Conservation (phyloP, 108 stramenopile species). For the Schizochytrium sp. region DNA sequence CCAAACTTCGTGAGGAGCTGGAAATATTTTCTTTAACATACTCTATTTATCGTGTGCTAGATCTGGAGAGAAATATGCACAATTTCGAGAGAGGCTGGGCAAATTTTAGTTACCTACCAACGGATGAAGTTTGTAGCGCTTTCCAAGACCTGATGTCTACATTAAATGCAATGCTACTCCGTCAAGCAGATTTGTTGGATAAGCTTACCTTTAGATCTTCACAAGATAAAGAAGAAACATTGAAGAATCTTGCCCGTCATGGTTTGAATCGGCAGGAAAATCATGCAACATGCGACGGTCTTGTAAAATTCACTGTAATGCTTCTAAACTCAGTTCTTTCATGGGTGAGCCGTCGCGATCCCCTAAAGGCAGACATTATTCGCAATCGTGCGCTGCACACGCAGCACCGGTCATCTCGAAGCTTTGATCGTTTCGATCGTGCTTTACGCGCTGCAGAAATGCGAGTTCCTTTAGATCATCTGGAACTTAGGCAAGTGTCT, state of each 20-base stretch:
- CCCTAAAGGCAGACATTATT: neutral
- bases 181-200: neutral
- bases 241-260: neutral
- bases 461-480: neutral
- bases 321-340: neutral
- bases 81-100: neutral
- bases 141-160: neutral
- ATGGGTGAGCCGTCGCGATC: neutral
- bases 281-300: neutral
- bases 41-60: neutral
- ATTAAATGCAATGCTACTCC: neutral
- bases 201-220: neutral
- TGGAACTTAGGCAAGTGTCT: neutral
- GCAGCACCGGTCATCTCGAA: neutral
- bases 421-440: neutral
- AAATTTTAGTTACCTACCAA: neutral
- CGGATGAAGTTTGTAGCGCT: neutral
- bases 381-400: neutral
- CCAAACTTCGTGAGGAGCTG: neutral
- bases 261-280: neutral
- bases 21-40: neutral
- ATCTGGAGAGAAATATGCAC: neutral
- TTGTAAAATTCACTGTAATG: neutral
- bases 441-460: slow-evolving; percentile 18
- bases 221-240: neutral